Evolutionary conservation across 1,284 basidiomycete species (phyloP).

Genomic region (Cryptococcus sp.): DNA sequence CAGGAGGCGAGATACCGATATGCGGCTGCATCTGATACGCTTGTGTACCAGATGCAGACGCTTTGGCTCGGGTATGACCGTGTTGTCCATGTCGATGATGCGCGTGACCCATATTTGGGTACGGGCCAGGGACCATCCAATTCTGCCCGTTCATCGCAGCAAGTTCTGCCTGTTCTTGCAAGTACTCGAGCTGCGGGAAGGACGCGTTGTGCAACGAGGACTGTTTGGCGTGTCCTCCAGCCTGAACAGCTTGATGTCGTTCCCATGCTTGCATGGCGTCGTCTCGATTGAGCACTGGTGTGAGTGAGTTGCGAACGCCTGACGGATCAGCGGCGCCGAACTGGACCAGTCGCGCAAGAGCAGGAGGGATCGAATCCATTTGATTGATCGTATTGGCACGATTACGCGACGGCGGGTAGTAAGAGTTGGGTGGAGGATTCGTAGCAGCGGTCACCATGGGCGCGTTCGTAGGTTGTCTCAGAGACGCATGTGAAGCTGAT

Average conservation of each 20-base stretch:
- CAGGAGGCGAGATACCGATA: constrained; percentile 36
- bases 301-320: constrained; percentile 71
- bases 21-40: constrained; percentile 48
- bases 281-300: constrained; percentile 84
- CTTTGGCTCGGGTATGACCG: constrained; percentile 24
- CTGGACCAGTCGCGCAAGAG: constrained; percentile 80
- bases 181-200: constrained; percentile 82
- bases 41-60: constrained; percentile 27
- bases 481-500: constrained; percentile 28
- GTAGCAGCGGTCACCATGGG: constrained; percentile 52
- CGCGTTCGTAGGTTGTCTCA: constrained; percentile 33
- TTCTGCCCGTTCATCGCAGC: constrained; percentile 57
- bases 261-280: constrained; percentile 91
- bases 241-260: constrained; percentile 57
- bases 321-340: constrained; percentile 77
- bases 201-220: constrained; percentile 57
- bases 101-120: constrained; percentile 11
- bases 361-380: constrained; percentile 88
- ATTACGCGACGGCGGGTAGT: constrained; percentile 65
- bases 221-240: constrained; percentile 41
- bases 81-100: constrained; percentile 10
- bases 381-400: constrained; percentile 83
- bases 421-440: constrained; percentile 60
- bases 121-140: constrained; percentile 49
- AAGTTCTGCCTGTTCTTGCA: constrained; percentile 89